Evolutionary conservation across 805 yeast species (phyloP), one percentile per base, ranked within the genome.

Genomic region (Starmerella roubikii): DNA sequence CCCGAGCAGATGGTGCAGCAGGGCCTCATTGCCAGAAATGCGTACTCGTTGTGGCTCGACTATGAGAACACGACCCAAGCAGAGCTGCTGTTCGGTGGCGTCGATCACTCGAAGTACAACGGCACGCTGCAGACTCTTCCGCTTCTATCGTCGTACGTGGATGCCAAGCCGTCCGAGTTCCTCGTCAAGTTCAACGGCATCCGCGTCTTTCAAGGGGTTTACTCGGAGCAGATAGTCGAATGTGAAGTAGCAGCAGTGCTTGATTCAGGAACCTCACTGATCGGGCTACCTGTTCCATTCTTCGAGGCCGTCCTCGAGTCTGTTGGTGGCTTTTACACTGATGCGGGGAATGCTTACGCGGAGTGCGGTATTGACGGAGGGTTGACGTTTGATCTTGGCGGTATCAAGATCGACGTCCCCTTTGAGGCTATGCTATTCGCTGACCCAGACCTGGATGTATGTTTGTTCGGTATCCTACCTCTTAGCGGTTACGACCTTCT

Each of bases 51-150:
- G 38, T 69, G 60, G 55, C 56, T 69, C 44, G 58, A 64, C 39
- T 49, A 54, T 9, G 40, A 47, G 4, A 46, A 51, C 21, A 49
- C 62, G 11, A 34, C 15, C 18, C 25, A 27, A 3, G 54, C 53
- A 4, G 18, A 35, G 8, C 30, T 47, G 2, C 38, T 41, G 4
- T 78, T 78, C 58, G 86, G 88, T 37, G 88, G 75, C 32, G 69
- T 79, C 23, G 86, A 78, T 54, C 70, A 68, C 40, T 60, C 69
- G 28, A 75, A 76, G 56, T 77, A 71, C 53, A 37, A 57, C 0
- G 84, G 83, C 24, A 47, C 54, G 13, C n/a, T n/a, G n/a, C n/a
- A n/a, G n/a, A n/a, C n/a, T n/a, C n/a, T n/a, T n/a, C n/a, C n/a
- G n/a, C 11, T 37, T 22, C 20, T 34, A 2, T 11, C 27, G 19